Evolutionary conservation across 2,329 filamentous ascomycete species (phyloP), one percentile per base, ranked within the genome.

Genomic region (Xylaria sp.): DNA sequence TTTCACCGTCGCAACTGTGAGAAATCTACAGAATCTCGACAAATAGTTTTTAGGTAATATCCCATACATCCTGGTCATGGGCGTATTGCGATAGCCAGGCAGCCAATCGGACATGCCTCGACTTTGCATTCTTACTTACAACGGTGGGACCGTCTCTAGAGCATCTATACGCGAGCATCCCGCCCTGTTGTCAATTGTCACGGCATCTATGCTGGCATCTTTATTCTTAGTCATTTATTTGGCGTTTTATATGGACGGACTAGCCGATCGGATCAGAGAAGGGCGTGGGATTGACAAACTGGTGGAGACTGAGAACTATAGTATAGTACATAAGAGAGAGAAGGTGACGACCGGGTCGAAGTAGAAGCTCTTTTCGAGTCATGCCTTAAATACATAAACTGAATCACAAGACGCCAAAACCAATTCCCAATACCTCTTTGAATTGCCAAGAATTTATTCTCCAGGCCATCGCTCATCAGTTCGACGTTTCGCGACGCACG

Each of bases 241-340:
- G n/a, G 58, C 43, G 43, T 48, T 36, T 39, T 18, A 39, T 8
- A 12, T 39, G 20, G 20, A 41, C 34, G 53, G 53, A 56, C 53
- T 41, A 28, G 53, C 53, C 32, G 53, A 56, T 56, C 30, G 45
- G 58, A 60, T 20, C 23, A 28, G 39, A 25, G 23, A 66, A 66
- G 59, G 58, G 64, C 64, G 64, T 53, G 23, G 30, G 18, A 66
- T 36, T 66, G 64, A 58, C 64, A 62, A 46, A 15, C 13, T 41
- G 28, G 63, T 66, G 58, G 64, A 36, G 56, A 55, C 57, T 20
- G n/a, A 23, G 13, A 12, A 55, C 32, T 20, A 13, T n/a, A n/a
- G n/a, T n/a, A n/a, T n/a, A n/a, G n/a, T 39, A 9, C 28, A 58
- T 43, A 23, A 13, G 18, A 43, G 41, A 7, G 39, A 20, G 13